A percentile compares a stretch with the other conserved stretches of the same genome.
Evolutionary conservation across 371 early-diverging fungal genomes (phyloP).

Genomic region (Zychaea mexicana): DNA sequence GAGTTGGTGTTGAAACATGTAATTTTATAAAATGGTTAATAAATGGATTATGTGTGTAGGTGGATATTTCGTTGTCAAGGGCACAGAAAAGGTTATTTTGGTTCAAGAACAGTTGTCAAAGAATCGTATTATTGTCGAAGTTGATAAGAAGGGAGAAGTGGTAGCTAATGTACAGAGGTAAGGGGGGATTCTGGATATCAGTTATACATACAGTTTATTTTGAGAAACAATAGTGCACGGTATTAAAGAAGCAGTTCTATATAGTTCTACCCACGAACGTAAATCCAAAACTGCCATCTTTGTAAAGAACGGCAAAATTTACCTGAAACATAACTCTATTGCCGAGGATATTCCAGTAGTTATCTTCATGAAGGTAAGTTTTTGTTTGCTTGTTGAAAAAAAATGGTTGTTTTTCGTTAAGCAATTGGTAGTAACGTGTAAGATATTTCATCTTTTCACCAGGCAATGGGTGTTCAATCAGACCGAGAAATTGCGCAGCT

Average conservation of each 20-base stretch:
- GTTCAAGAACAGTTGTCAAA: conserved; percentile 99
- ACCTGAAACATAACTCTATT: conserved; percentile 95
- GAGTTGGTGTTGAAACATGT: too few relatives aligned
- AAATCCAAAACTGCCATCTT: conserved; percentile 97
- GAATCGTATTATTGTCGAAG: conserved; percentile 99
- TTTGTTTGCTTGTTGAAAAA: not conserved
- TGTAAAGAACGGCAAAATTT: conserved; percentile 80
- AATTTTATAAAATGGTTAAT: not conserved
- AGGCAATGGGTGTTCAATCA: conserved; percentile 94
- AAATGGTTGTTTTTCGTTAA: too few relatives aligned
- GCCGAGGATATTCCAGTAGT: conserved; percentile 95
- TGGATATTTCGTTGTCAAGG: conserved; percentile 99
- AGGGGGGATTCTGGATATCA: not conserved
- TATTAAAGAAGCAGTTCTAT: too few relatives aligned
- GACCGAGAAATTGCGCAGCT: conserved; percentile 97
- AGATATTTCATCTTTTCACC: not conserved
- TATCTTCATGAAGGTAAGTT: conserved; percentile 74
- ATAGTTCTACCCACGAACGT: conserved; percentile 94
- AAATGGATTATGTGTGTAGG: conserved; percentile 32
- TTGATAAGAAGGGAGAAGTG: conserved; percentile 86
- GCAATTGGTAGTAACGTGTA: too few relatives aligned
- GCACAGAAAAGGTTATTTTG: conserved; percentile 99
- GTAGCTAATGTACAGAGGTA: conserved; percentile 54
- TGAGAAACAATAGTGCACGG: not conserved
- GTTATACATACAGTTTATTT: not conserved